phyloP scores from a whole-genome alignment of 495 filamentous ascomycete species.

The Hyaloscypha finlandica region DNA sequence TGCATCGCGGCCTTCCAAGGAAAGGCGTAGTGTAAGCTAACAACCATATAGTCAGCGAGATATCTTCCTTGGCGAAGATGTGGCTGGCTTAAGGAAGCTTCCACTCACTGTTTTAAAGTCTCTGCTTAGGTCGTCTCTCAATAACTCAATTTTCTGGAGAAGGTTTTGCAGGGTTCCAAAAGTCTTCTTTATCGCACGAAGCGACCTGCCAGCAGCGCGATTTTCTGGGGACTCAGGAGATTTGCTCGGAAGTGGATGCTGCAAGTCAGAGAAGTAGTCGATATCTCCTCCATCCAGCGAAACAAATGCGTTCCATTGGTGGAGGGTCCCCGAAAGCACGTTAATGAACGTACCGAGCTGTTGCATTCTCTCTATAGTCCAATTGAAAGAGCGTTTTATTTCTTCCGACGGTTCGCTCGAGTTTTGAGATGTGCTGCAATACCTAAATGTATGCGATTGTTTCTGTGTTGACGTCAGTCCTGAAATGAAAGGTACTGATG shows the following conservation, averaged over 20 bases:
- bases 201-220: neutral
- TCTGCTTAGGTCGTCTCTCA: neutral
- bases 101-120: neutral
- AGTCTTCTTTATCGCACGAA: neutral
- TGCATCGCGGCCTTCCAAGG: conserved; percentile 5
- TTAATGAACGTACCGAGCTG: neutral
- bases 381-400: conserved; percentile 5
- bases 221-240: neutral
- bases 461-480: neutral
- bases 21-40: conserved; percentile 7
- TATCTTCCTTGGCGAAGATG: neutral
- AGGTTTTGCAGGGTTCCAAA: neutral
- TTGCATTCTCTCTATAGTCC: neutral
- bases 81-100: neutral
- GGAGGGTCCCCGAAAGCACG: neutral
- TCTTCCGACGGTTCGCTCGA: neutral
- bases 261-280: conserved; percentile 5
- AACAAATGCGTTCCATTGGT: conserved; percentile 2
- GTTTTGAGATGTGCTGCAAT: neutral
- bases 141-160: conserved; percentile 2
- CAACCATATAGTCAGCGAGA: neutral
- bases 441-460: neutral
- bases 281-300: conserved; percentile 6
- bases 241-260: neutral
- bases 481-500: neutral